A percentile compares a stretch with the other conserved stretches of the same genome.
Evolutionary conservation across 148 eudicot species (phyloP).

Genomic region (Agrostemma githago): DNA sequence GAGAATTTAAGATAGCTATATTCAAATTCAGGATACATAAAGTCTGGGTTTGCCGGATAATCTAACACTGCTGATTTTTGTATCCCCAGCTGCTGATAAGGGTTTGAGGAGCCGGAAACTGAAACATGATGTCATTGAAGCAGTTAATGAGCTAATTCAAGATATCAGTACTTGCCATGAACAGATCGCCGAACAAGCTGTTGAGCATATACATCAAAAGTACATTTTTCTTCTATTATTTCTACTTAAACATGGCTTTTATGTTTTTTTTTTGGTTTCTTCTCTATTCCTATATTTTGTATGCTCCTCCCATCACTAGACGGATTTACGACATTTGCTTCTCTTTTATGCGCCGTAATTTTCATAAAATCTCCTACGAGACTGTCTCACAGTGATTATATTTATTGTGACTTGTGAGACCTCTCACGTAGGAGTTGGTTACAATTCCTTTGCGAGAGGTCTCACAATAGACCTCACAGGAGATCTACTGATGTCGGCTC

Average conservation of each 20-base stretch:
- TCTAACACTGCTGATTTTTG: constrained; percentile 11
- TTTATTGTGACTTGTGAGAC: no score
- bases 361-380: background rate
- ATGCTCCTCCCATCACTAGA: background rate
- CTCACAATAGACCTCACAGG: no score
- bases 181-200: constrained; percentile 98
- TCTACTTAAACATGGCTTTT: background rate
- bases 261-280: background rate
- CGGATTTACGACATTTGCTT: background rate
- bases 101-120: constrained; percentile 66
- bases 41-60: background rate
- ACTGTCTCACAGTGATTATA: no score
- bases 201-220: constrained; percentile 99
- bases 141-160: constrained; percentile 91
- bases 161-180: constrained; percentile 93
- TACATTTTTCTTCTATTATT: constrained; percentile 24
- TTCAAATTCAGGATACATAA: background rate
- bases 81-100: constrained; percentile 76
- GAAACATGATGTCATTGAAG: constrained; percentile 96
- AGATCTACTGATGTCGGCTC: no score
- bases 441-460: no score
- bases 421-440: no score
- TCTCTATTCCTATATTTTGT: background rate
- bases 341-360: background rate
- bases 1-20: background rate